Percentiles rank a stretch among this genome's conserved stretches.
Evolutionary conservation across 192 early-diverging fungal genomes (phyloP).

Genomic region (Rhizophlyctis rosea): DNA sequence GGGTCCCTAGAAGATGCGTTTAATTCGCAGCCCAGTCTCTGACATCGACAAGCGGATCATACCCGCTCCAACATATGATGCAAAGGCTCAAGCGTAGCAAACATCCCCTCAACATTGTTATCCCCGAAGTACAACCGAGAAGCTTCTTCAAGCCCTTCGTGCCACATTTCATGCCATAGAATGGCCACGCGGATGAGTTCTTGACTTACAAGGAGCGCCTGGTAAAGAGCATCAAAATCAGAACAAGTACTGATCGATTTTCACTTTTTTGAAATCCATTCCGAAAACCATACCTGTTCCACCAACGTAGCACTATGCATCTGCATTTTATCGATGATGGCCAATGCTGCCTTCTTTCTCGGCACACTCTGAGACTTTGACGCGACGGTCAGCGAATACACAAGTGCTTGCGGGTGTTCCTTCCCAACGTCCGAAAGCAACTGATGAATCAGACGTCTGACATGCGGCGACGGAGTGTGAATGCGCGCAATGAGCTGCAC

Average conservation of each 20-base stretch:
- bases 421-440: constrained; percentile 87
- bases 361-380: constrained; percentile 81
- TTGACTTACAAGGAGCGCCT: constrained; percentile 89
- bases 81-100: constrained; percentile 76
- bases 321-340: constrained; percentile 90
- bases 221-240: background rate
- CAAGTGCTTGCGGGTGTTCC: constrained; percentile 93
- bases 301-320: constrained; percentile 79
- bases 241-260: constrained; percentile 4
- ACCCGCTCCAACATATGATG: constrained; percentile 82
- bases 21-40: constrained; percentile 13
- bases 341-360: constrained; percentile 74
- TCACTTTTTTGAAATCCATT: background rate
- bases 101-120: constrained; percentile 82
- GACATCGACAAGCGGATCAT: constrained; percentile 17
- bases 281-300: constrained; percentile 63
- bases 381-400: constrained; percentile 94
- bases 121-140: constrained; percentile 75
- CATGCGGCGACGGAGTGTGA: constrained; percentile 71
- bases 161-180: constrained; percentile 97
- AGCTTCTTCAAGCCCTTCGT: constrained; percentile 87
- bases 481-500: constrained; percentile 83
- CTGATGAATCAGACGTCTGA: constrained; percentile 82
- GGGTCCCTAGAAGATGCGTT: constrained; percentile 54
- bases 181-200: constrained; percentile 97